A percentile compares a stretch with the other conserved stretches of the same genome.
Evolutionary conservation across 2,329 filamentous ascomycete species (phyloP).

Genomic region (Truncatella angustata): DNA sequence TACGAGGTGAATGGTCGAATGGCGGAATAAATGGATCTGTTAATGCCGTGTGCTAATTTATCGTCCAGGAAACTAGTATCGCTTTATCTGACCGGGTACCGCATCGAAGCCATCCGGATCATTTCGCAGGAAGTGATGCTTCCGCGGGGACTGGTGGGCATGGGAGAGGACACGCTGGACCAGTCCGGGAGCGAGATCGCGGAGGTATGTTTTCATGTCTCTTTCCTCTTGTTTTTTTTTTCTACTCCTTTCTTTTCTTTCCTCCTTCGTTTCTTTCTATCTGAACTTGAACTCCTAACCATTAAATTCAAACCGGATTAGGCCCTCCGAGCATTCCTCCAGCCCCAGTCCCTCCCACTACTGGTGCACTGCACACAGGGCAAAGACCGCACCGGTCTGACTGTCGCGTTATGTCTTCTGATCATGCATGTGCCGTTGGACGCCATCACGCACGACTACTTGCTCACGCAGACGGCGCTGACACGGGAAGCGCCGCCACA

Average conservation of each 20-base stretch:
- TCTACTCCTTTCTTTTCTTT: not conserved
- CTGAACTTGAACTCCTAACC: not conserved
- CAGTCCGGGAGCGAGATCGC: slow-evolving; percentile 63
- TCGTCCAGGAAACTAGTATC: slow-evolving; percentile 2
- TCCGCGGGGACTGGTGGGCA: slow-evolving; percentile 66
- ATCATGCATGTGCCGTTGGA: slow-evolving; percentile 54
- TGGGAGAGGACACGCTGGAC: slow-evolving; percentile 69
- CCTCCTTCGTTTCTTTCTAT: slow-evolving; percentile 9
- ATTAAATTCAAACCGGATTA: too few species aligned
- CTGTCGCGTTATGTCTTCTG: slow-evolving; percentile 67
- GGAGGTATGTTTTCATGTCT: slow-evolving; percentile 20
- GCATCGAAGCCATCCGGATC: slow-evolving; percentile 66
- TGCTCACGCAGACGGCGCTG: slow-evolving; percentile 60
- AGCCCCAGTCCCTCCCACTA: slow-evolving; percentile 55
- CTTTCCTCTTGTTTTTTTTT: slow-evolving; percentile 15
- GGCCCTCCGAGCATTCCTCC: slow-evolving; percentile 48
- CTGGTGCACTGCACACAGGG: slow-evolving; percentile 86
- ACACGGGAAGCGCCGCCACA: slow-evolving; percentile 19
- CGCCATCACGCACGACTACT: slow-evolving; percentile 71
- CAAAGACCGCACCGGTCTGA: slow-evolving; percentile 79
- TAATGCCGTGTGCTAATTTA: not conserved
- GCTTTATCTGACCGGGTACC: slow-evolving; percentile 61
- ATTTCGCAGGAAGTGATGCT: slow-evolving; percentile 70
- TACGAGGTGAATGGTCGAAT: too few species aligned
- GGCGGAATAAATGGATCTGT: too few species aligned